phyloP scores from a whole-genome alignment of 805 yeast genomes.

The Candida endomychidarum region DNA sequence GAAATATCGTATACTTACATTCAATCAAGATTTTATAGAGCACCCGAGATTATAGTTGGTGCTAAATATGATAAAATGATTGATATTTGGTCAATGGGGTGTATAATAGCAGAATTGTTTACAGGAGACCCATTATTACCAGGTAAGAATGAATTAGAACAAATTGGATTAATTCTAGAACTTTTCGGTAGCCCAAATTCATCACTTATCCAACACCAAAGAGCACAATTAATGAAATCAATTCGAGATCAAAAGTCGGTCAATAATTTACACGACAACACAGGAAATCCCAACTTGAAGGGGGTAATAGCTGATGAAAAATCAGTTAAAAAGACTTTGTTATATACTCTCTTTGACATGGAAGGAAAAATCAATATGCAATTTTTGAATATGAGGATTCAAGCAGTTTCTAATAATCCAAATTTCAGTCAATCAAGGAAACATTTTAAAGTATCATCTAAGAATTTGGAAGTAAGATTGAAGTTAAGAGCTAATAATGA shows the following conservation, averaged over 20 bases:
- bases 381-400: constrained; percentile 25
- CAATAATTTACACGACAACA: constrained; percentile 9
- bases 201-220: constrained; percentile 35
- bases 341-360: constrained; percentile 38
- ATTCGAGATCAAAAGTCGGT: constrained; percentile 16
- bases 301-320: constrained; percentile 28
- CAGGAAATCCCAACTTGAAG: not conserved
- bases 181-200: constrained; percentile 49
- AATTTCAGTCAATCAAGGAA: constrained; percentile 15
- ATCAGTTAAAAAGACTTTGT: constrained; percentile 30
- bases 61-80: constrained; percentile 55
- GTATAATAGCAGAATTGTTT: constrained; percentile 39
- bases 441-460: constrained; percentile 29
- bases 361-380: constrained; percentile 39
- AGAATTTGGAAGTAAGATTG: constrained; percentile 29
- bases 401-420: constrained; percentile 11
- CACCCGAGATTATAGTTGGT: constrained; percentile 76
- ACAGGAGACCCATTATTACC: constrained; percentile 45
- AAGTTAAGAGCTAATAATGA: constrained; percentile 17
- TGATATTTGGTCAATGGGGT: constrained; percentile 52
- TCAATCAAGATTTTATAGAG: constrained; percentile 70
- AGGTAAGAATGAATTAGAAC: constrained; percentile 49
- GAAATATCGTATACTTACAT: constrained; percentile 51
- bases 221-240: constrained; percentile 34
- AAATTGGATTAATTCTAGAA: constrained; percentile 43